Evolutionary conservation across 2,329 filamentous ascomycete genomes (phyloP).

Genomic region (Canariomyces notabilis): DNA sequence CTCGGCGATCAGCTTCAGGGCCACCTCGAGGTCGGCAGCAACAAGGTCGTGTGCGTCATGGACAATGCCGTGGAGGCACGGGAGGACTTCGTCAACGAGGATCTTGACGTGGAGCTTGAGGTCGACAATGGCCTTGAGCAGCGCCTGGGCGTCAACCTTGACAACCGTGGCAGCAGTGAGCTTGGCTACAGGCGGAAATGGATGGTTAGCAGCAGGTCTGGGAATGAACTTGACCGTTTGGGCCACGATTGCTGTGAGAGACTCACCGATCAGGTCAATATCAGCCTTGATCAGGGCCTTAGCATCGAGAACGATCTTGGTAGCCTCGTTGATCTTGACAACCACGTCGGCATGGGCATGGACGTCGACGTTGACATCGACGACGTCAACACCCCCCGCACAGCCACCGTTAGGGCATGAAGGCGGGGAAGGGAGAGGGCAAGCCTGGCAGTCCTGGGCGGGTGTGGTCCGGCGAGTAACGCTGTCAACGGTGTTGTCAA

Average conservation of each 20-base stretch:
- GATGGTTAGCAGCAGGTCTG: too few species aligned
- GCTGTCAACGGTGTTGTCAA: too few species aligned
- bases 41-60: constrained; percentile 9
- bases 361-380: constrained; percentile 8
- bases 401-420: neutral
- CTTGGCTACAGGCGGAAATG: too few species aligned
- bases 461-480: too few species aligned
- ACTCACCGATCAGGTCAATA: neutral
- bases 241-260: too few species aligned
- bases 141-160: constrained; percentile 5
- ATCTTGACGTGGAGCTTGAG: constrained; percentile 12
- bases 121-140: constrained; percentile 10
- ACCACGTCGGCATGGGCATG: constrained; percentile 8
- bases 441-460: too few species aligned
- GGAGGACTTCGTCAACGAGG: constrained; percentile 4
- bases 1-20: constrained; percentile 11
- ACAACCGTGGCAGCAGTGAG: neutral
- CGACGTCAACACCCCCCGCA: neutral
- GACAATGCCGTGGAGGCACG: constrained; percentile 9
- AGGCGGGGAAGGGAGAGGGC: too few species aligned
- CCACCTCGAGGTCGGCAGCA: constrained; percentile 8
- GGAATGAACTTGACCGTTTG: too few species aligned
- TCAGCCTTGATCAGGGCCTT: neutral
- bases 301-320: too few species aligned
- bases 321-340: neutral